Conservation (phyloP, 2,329 filamentous ascomycete genomes). For the Fusarium albidum region DNA sequence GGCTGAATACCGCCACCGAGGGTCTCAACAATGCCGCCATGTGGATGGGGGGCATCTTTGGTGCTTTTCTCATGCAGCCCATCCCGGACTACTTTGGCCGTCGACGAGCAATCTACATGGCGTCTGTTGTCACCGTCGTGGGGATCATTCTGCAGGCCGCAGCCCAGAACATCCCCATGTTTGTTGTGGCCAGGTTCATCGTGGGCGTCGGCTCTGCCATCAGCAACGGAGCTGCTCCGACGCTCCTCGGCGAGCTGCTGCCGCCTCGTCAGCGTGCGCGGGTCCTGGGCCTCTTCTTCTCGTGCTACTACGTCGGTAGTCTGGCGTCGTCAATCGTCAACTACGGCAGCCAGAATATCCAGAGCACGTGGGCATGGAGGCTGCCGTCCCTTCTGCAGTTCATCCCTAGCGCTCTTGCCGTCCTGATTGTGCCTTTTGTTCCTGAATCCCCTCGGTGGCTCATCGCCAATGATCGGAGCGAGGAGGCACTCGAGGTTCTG, state of each 20-base stretch:
- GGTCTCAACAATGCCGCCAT: constrained; percentile 63
- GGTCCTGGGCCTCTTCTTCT: constrained; percentile 34
- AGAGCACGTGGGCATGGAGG: constrained; percentile 45
- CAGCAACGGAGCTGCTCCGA: constrained; percentile 53
- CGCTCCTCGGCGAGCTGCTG: constrained; percentile 60
- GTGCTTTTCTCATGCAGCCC: constrained; percentile 52
- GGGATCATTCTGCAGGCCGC: constrained; percentile 57
- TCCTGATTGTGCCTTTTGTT: constrained; percentile 4
- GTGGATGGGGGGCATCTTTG: constrained; percentile 61
- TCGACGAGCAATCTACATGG: constrained; percentile 35
- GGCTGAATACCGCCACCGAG: constrained; percentile 59
- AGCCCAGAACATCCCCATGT: constrained; percentile 60
- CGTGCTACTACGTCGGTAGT: constrained; percentile 42
- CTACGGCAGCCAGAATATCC: constrained; percentile 35
- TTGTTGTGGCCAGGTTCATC: constrained; percentile 55
- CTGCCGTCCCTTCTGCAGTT: constrained; percentile 44
- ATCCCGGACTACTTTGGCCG: constrained; percentile 44
- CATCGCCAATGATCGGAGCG: constrained; percentile 41
- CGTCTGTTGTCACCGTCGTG: constrained; percentile 51
- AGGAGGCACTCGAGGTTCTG: constrained; percentile 46
- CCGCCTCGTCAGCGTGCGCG: constrained; percentile 38
- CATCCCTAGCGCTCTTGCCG: constrained; percentile 33
- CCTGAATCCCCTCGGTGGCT: constrained; percentile 48
- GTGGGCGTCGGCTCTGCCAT: constrained; percentile 55
- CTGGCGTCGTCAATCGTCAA: constrained; percentile 40